Conservation (phyloP, 805 yeast species). For the Pichia sporocuriosa region DNA sequence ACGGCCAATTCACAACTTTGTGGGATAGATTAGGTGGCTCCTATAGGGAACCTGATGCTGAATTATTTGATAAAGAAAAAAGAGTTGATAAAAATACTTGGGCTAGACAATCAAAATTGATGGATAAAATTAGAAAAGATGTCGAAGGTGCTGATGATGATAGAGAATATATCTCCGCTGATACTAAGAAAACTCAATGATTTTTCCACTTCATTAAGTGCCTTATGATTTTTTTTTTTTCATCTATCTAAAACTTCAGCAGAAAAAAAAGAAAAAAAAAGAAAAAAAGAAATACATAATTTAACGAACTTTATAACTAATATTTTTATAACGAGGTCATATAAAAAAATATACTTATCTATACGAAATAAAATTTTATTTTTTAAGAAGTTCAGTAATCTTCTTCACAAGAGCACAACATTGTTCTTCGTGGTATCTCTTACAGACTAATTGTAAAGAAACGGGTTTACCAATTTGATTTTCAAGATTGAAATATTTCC, state of each 20-base stretch:
- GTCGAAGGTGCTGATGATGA: constrained; percentile 78
- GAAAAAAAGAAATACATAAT: background rate
- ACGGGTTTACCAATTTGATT: constrained; percentile 45
- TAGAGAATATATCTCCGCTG: constrained; percentile 63
- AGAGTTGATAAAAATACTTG: constrained; percentile 57
- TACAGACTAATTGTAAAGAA: constrained; percentile 47
- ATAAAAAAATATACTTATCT: too few species aligned
- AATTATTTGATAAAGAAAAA: constrained; percentile 61
- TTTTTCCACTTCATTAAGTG: background rate
- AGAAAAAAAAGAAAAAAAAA: too few species aligned
- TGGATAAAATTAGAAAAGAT: constrained; percentile 70
- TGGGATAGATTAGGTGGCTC: constrained; percentile 97
- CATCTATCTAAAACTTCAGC: too few species aligned
- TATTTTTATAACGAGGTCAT: too few species aligned
- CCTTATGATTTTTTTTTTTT: too few species aligned
- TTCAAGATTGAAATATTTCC: constrained; percentile 37
- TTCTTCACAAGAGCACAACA: constrained; percentile 9
- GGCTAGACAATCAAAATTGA: constrained; percentile 61
- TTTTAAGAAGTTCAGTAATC: constrained; percentile 1
- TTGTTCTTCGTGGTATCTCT: constrained; percentile 54
- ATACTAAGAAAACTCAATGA: constrained; percentile 16
- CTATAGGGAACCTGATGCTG: constrained; percentile 86
- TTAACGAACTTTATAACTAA: background rate
- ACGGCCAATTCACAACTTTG: constrained; percentile 95
- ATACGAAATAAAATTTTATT: background rate